Conservation (phyloP, 306 rosid species). For the Parietaria judaica region DNA sequence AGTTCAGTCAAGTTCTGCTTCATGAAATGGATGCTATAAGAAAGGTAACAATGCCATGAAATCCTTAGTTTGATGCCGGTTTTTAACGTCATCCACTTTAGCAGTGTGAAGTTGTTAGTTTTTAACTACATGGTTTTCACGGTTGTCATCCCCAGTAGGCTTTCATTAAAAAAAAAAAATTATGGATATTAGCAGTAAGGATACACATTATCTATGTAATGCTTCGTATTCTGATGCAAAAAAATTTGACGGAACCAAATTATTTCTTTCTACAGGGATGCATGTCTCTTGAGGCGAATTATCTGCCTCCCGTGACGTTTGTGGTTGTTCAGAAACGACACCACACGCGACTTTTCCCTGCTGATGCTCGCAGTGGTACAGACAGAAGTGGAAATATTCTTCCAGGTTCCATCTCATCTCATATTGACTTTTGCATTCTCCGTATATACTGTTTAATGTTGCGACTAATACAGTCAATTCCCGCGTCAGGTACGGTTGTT, state of each 20-base stretch:
- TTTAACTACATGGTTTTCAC: no score
- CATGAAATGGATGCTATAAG: conserved; percentile 78
- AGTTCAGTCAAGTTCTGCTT: conserved; percentile 65
- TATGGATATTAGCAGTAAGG: no score
- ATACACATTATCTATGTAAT: no score
- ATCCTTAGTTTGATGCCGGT: no score
- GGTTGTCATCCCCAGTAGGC: no score
- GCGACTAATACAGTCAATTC: neutral
- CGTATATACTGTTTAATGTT: neutral
- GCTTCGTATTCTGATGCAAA: no score
- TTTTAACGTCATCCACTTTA: no score
- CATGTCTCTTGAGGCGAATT: conserved; percentile 31
- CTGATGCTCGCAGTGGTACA: neutral
- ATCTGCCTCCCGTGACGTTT: conserved; percentile 52
- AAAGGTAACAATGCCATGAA: conserved; percentile 31
- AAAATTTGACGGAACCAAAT: neutral
- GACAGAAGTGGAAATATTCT: conserved; percentile 71
- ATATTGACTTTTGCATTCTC: neutral
- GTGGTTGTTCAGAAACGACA: conserved; percentile 76
- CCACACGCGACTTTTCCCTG: conserved; percentile 60
- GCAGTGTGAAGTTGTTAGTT: no score
- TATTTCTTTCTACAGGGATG: conserved; percentile 44
- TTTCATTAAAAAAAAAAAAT: no score
- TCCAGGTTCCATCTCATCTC: conserved; percentile 44
- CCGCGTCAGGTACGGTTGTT: conserved; percentile 57